Evolutionary conservation across 2,329 filamentous ascomycete genomes (phyloP), one percentile per base, ranked within the genome.

Genomic region (Neofusicoccum cordaticola): DNA sequence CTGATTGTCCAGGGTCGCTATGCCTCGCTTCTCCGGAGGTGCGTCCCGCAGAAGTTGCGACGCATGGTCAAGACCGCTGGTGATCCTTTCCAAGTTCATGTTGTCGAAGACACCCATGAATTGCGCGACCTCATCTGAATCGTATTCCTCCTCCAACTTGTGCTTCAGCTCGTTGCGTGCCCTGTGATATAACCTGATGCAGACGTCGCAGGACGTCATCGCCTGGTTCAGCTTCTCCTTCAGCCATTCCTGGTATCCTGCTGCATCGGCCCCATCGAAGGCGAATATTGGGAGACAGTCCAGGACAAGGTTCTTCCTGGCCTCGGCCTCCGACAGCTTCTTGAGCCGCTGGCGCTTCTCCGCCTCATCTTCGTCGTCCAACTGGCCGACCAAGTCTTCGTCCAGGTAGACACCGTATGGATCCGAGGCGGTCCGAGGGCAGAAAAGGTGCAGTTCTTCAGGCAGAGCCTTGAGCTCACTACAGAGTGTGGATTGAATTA

Each of bases 1-100:
- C 34, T 85, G 80, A 1, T 84, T 79, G 34, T 85, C 82, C 31
- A 88, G 74, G 31, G 81, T 76, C 61, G 77, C 75, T 41, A 86
- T 79, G 22, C 78, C 81, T 44, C 86, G 82, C 65, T 83, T 72
- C 48, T 83, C 78, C 3, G 82, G 79, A 2, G 85, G 81, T 7
- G 83, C 74, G 12, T 76, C 76, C 65, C 73, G 69, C 42, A 83
- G 72, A 60, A 78, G 73, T 58, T 73, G 68, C 8, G 74, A 75
- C 22, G 81, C 80, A 50, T 72, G 71, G 51, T 80, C 74, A 51
- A 84, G 70, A 3, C 80, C 81, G 9, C 69, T 67, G 34, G 71
- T 72, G 67, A 84, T 83, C 34, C 82, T 75, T 13, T 73, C 70
- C 19, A 79, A 71, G 65, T 81, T 82, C 70, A 81, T 75, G n/a